Base-by-base conservation (phyloP, 345 rosid species). In the Rhodamnia argentea region DNA sequence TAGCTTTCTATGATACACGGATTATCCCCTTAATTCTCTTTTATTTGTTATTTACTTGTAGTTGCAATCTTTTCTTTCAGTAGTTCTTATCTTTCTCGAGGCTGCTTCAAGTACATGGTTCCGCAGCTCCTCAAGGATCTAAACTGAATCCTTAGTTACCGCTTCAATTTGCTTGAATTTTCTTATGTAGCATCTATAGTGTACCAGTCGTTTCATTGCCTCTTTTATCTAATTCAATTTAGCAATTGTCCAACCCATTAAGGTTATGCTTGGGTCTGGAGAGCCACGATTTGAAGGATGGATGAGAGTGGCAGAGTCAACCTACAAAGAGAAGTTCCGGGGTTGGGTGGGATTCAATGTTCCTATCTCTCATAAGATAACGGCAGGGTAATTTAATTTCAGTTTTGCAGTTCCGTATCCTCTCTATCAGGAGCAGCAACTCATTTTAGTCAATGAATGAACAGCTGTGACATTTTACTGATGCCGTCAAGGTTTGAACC, bases 401-500 rank as follows among this genome's bases (percentile, higher is more conserved):
- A 78, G 16, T 24, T 50, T 37, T 13, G 47, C 24, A 50, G 57
- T 37, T 84, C 24, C 47, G n/a, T 57, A 29, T 47, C 52, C 26
- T 27, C 62, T 62, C 16, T 47, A 47, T 59, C 10, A 8, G 75
- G 78, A 40, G 86, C 56, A 51, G 22, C 40, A 84, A 84, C 86
- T 57, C 40, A 56, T 27, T 76, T 74, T 58, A 10, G 52, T 86
- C 75, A 84, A 74, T 84, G 59, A 84, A 89, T 88, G 86, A 91
- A 89, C 95, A 97, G 99, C 14, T 95, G 98, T 87, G 99, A 97
- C 92, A 96, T 97, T 91, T 90, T 97, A 84, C 89, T 97, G 89
- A 97, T 97, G 99, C 99, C 99, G 37, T 97, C 99, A 87, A 94
- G 99, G 91, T 97, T 96, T 40, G 99, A 97, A 86, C 99, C 99